phyloP scores from a whole-genome alignment of 129 eudicot species.

The carrot (Daucus carota) region DH1_v3.0 NC_030389.2:39847001-39847500 shows the following conservation, averaged over 20 bases:
- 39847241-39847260: conserved; percentile 33
- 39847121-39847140: neutral
- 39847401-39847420: conserved; percentile 43
- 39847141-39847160: neutral
- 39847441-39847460: conserved; percentile 60
- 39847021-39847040: no score
- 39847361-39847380: conserved; percentile 72
- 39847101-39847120: neutral
- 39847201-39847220: conserved; percentile 20
- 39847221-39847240: conserved; percentile 41
- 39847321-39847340: conserved; percentile 52
- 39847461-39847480: neutral
- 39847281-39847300: conserved; percentile 77
- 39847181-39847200: neutral
- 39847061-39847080: no score
- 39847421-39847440: conserved; percentile 75
- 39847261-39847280: conserved; percentile 75
- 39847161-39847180: neutral
- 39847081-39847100: no score
- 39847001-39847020: no score
- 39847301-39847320: conserved; percentile 55
- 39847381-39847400: conserved; percentile 39
- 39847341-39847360: conserved; percentile 89
- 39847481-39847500: neutral
- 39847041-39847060: no score